Conservation (phyloP, 2,329 filamentous ascomycete species). For the Cadophora luteo-olivacea region DNA sequence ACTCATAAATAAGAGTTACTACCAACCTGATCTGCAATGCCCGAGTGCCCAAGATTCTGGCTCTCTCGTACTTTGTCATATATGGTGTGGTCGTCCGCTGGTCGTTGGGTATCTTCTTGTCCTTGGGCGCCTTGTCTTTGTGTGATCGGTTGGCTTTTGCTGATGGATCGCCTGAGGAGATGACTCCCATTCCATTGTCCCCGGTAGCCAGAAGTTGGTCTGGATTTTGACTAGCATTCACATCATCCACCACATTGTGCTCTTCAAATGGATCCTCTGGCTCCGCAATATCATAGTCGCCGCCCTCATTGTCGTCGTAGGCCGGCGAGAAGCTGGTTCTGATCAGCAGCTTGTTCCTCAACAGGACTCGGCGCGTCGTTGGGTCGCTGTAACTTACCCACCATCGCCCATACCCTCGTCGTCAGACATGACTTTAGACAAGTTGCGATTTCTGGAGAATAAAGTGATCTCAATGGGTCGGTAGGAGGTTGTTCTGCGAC, state of each 20-base stretch:
- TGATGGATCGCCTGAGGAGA: slow-evolving; percentile 54
- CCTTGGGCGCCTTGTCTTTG: slow-evolving; percentile 63
- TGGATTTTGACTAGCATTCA: slow-evolving; percentile 63
- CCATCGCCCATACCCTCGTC: slow-evolving; percentile 29
- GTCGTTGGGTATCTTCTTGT: slow-evolving; percentile 91
- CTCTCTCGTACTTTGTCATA: slow-evolving; percentile 99
- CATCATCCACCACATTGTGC: slow-evolving; percentile 56
- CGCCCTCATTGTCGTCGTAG: slow-evolving; percentile 67
- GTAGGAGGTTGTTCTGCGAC: neutral
- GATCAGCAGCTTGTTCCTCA: neutral
- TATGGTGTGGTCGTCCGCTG: slow-evolving; percentile 93
- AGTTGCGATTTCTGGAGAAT: neutral
- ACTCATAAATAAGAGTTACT: neutral
- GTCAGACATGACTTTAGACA: slow-evolving; percentile 27
- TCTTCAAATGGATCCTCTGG: slow-evolving; percentile 60
- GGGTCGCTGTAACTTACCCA: slow-evolving; percentile 22
- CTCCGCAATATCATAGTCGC: slow-evolving; percentile 69
- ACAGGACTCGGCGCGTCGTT: neutral
- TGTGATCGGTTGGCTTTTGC: slow-evolving; percentile 62
- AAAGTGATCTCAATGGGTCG: neutral
- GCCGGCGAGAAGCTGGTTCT: slow-evolving; percentile 29
- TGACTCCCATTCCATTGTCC: slow-evolving; percentile 56
- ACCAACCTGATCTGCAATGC: slow-evolving; percentile 92
- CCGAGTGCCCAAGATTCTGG: slow-evolving; percentile 89
- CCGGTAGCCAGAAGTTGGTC: slow-evolving; percentile 49